These are phyloP conservation scores for Galerina sulciceps DNA, from an alignment of 768 basidiomycete genomes.

Conservation along the genomic window DNA sequence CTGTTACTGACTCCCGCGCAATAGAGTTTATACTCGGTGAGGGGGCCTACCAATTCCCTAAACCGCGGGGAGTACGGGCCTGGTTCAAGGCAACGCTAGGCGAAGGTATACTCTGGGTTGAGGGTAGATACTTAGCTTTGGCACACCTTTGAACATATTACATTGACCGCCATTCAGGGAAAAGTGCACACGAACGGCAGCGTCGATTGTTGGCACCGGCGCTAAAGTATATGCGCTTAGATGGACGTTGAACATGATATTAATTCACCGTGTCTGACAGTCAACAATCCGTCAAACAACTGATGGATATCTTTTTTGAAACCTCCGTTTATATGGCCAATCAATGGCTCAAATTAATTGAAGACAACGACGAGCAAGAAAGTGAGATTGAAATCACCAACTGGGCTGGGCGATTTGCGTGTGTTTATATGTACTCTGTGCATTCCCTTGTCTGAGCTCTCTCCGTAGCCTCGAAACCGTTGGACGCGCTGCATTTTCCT, in stretches of 20 bases:
- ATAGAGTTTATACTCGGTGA: slow-evolving; percentile 59
- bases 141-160: background rate
- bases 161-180: slow-evolving; percentile 39
- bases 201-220: slow-evolving; percentile 57
- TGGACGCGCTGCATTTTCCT: slow-evolving; percentile 63
- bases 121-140: slow-evolving; percentile 44
- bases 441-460: slow-evolving; percentile 1
- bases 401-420: slow-evolving; percentile 69
- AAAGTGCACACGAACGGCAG: slow-evolving; percentile 59
- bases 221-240: slow-evolving; percentile 43
- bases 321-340: slow-evolving; percentile 54
- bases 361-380: slow-evolving; percentile 40
- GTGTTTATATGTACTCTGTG: slow-evolving; percentile 14
- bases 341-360: slow-evolving; percentile 54
- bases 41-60: slow-evolving; percentile 61
- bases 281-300: slow-evolving; percentile 54
- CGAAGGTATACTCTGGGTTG: slow-evolving; percentile 68
- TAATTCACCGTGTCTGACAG: slow-evolving; percentile 21
- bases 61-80: slow-evolving; percentile 62
- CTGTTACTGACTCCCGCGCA: slow-evolving; percentile 57
- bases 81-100: slow-evolving; percentile 68
- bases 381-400: slow-evolving; percentile 57
- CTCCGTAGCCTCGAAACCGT: slow-evolving; percentile 57
- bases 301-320: slow-evolving; percentile 57
- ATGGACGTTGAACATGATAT: too few species aligned